Evolutionary conservation across 352 stramenopile genomes (phyloP).

Genomic region (Thalassiosira livingstoniorum): DNA sequence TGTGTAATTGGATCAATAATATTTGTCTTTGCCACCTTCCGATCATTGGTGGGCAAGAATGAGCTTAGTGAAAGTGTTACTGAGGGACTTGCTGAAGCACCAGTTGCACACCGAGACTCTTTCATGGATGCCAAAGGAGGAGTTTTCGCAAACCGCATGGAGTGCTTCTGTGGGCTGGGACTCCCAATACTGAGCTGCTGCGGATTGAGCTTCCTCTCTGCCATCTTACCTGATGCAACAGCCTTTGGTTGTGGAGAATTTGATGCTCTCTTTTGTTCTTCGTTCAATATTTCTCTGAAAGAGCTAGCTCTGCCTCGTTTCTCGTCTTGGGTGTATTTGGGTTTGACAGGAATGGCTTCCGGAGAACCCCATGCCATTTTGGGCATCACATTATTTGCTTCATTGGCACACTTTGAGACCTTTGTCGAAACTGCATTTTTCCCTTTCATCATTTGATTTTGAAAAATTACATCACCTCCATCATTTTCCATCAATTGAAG

Average conservation of each 20-base stretch:
- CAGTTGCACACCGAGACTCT: too few relatives aligned
- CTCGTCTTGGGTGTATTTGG: background rate
- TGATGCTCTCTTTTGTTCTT: slow-evolving; percentile 36
- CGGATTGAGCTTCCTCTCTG: slow-evolving; percentile 4
- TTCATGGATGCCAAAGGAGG: slow-evolving; percentile 10
- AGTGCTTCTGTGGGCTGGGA: background rate
- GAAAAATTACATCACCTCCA: background rate
- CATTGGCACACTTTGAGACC: background rate
- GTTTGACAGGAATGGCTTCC: background rate
- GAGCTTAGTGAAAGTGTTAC: slow-evolving; percentile 47
- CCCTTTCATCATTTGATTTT: slow-evolving; percentile 21
- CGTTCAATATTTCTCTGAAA: slow-evolving; percentile 57
- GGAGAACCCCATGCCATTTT: slow-evolving; percentile 17
- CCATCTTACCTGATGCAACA: background rate
- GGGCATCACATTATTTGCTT: too few relatives aligned
- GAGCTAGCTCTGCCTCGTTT: slow-evolving; percentile 37
- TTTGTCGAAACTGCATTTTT: background rate
- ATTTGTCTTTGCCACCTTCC: slow-evolving; percentile 19
- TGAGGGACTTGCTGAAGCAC: too few relatives aligned
- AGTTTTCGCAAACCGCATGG: background rate
- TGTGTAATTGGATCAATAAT: slow-evolving; percentile 17
- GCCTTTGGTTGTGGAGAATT: background rate
- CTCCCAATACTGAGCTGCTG: background rate
- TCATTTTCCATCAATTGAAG: slow-evolving; percentile 65
- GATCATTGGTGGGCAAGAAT: slow-evolving; percentile 32